Evolutionary conservation across 140 eudicot species (phyloP).

Genomic region (Ambrosia hybrid): DNA sequence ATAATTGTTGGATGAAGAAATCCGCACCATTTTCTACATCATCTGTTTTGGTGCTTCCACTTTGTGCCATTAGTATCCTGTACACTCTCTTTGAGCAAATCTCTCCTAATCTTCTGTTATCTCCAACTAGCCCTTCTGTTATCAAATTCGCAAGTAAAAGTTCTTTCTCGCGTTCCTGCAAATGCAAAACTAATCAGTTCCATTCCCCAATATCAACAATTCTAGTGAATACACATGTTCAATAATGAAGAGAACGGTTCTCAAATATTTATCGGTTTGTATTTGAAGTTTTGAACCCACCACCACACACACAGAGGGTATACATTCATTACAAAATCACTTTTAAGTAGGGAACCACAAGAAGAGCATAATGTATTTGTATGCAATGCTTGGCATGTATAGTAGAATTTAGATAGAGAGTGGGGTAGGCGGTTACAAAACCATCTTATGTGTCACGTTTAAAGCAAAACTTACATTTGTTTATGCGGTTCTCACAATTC

Average conservation of each 20-base stretch:
- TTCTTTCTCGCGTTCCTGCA: slow-evolving; percentile 84
- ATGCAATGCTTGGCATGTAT: no score
- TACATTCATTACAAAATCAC: no score
- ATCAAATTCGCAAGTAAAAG: slow-evolving; percentile 74
- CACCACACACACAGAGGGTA: no score
- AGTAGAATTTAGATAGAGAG: no score
- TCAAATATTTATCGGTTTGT: no score
- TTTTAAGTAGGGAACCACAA: no score
- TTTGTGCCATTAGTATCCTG: slow-evolving; percentile 87
- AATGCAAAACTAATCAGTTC: slow-evolving; percentile 8
- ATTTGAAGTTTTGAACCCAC: no score
- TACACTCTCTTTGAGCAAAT: slow-evolving; percentile 94
- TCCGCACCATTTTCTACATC: slow-evolving; percentile 94
- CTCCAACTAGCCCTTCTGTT: slow-evolving; percentile 73
- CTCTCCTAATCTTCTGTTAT: slow-evolving; percentile 86
- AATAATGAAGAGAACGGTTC: no score
- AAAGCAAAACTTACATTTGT: not conserved
- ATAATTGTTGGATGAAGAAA: slow-evolving; percentile 41
- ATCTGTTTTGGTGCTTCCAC: slow-evolving; percentile 67
- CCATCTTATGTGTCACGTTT: no score
- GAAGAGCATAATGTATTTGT: no score
- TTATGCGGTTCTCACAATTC: not conserved
- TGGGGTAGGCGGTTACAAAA: no score
- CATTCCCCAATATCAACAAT: not conserved
- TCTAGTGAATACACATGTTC: no score